phyloP scores from a whole-genome alignment of 139 green algal species.

The Chlorella sp. region DNA sequence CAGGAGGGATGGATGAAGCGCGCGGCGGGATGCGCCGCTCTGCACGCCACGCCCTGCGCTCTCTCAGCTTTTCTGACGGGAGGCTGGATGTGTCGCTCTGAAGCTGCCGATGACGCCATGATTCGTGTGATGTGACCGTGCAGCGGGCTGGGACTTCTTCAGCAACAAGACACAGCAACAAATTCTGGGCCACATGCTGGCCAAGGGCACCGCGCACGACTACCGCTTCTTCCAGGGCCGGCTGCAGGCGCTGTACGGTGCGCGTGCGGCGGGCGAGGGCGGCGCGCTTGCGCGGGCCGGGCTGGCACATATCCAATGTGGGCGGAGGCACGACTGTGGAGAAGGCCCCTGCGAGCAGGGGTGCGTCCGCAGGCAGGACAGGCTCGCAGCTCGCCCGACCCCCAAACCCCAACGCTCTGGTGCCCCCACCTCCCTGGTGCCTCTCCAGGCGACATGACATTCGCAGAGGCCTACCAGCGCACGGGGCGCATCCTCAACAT shows the following conservation, averaged over 20 bases:
- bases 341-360: neutral
- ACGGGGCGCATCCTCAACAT: slow-evolving; percentile 89
- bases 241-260: no score
- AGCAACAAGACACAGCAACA: no score
- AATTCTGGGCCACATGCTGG: no score
- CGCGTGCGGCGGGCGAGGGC: neutral
- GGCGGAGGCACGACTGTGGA: neutral
- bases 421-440: neutral
- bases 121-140: neutral
- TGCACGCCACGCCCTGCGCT: slow-evolving; percentile 62
- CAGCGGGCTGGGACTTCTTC: no score
- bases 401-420: no score
- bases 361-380: neutral
- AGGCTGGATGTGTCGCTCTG: neutral
- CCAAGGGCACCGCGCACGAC: no score
- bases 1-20: no score
- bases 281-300: neutral
- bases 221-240: no score
- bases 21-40: no score
- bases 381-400: no score
- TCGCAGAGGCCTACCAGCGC: slow-evolving; percentile 83
- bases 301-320: neutral
- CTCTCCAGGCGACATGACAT: slow-evolving; percentile 72
- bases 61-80: slow-evolving; percentile 64
- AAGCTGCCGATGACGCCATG: neutral